phyloP scores from a whole-genome alignment of 441 rosid genomes.

The Gossypium aridum region DNA sequence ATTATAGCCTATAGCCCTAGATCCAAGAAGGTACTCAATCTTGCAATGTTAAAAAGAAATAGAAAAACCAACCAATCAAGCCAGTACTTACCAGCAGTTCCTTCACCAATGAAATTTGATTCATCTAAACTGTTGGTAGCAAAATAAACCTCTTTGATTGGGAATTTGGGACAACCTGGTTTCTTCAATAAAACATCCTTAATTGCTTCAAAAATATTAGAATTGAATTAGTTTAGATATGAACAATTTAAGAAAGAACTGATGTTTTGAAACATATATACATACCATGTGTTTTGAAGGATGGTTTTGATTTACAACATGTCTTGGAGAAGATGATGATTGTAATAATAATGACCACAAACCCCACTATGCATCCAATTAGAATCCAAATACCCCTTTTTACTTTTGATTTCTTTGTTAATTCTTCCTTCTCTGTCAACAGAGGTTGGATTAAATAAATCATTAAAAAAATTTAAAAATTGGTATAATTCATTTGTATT shows the following conservation, averaged over 20 bases:
- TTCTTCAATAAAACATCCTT: constrained; percentile 21
- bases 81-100: constrained; percentile 38
- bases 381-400: constrained; percentile 38
- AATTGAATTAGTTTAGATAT: constrained; percentile 1
- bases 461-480: too few species aligned
- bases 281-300: constrained; percentile 18
- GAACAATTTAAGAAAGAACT: too few species aligned
- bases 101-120: constrained; percentile 47
- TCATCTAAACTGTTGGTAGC: constrained; percentile 37
- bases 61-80: too few species aligned
- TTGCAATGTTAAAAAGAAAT: too few species aligned
- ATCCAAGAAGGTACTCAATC: too few species aligned
- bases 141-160: constrained; percentile 31
- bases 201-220: constrained; percentile 19
- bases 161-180: constrained; percentile 24
- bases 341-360: constrained; percentile 7
- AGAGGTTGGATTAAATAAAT: too few species aligned
- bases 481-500: too few species aligned
- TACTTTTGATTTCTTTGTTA: constrained; percentile 10
- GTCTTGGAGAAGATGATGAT: constrained; percentile 7
- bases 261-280: neutral
- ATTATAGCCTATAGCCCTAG: too few species aligned
- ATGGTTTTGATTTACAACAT: neutral
- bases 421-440: constrained; percentile 12
- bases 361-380: constrained; percentile 16